Evolutionary conservation across 192 early-diverging fungal genomes (phyloP).

Genomic region (Gaertneriomyces sp.): DNA sequence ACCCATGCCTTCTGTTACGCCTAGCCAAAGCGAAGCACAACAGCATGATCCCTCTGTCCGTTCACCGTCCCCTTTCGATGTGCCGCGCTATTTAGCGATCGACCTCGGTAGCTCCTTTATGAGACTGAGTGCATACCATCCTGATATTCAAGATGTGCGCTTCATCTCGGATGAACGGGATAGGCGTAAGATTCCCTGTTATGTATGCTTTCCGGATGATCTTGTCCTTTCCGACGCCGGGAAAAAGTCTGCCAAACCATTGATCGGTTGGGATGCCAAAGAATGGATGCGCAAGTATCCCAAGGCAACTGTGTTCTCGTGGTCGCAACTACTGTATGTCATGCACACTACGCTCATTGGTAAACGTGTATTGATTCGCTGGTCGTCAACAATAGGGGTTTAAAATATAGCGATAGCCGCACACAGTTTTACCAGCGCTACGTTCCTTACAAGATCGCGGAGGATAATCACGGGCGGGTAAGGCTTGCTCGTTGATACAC

Average conservation of each 20-base stretch:
- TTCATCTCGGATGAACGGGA: neutral
- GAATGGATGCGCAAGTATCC: slow-evolving; percentile 2
- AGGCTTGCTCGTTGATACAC: neutral
- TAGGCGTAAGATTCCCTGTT: neutral
- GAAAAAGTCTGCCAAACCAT: neutral
- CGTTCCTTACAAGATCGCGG: neutral
- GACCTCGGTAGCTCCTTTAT: neutral
- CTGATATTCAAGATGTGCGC: slow-evolving; percentile 4
- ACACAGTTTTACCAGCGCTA: slow-evolving; percentile 2
- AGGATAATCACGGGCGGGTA: slow-evolving; percentile 4
- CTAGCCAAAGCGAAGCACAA: no score
- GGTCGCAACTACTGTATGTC: neutral
- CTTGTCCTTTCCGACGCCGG: neutral
- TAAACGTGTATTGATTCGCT: no score
- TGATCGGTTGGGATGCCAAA: neutral
- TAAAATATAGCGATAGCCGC: neutral
- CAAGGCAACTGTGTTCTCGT: slow-evolving; percentile 2
- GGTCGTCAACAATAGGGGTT: neutral
- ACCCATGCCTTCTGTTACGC: no score
- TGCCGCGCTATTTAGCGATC: neutral
- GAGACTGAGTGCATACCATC: slow-evolving; percentile 4
- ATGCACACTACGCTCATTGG: no score
- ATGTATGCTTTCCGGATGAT: neutral
- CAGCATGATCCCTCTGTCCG: neutral
- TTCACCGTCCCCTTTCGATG: neutral